Conservation (phyloP, 805 yeast species). For the Torulaspora delbrueckii region DNA sequence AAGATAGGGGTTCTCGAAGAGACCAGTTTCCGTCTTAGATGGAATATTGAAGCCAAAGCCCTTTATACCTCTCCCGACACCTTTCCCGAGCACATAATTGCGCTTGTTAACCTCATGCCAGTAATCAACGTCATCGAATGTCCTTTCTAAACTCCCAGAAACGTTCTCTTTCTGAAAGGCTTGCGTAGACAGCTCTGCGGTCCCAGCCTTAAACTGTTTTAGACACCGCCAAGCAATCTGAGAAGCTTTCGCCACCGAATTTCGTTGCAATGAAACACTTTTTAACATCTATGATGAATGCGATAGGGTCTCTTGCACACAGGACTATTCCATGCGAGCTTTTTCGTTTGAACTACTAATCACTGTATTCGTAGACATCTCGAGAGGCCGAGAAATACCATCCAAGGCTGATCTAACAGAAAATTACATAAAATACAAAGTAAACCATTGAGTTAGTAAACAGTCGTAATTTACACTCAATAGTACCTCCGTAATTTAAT, state of each 20-base stretch:
- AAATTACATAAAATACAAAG: background rate
- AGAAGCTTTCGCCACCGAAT: background rate
- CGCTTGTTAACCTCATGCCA: slow-evolving; percentile 49
- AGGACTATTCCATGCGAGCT: background rate
- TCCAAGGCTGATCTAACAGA: background rate
- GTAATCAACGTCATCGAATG: slow-evolving; percentile 58
- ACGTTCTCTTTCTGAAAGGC: background rate
- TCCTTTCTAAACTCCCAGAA: slow-evolving; percentile 17
- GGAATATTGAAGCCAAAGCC: slow-evolving; percentile 8
- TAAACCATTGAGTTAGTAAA: background rate
- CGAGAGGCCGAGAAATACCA: background rate
- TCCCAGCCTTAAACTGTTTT: slow-evolving; percentile 1
- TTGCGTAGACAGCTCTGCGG: background rate
- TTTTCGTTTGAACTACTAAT: background rate
- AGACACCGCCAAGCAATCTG: background rate
- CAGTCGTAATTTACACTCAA: too few species aligned
- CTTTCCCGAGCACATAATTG: slow-evolving; percentile 11
- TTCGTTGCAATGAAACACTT: background rate
- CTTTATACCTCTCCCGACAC: slow-evolving; percentile 5
- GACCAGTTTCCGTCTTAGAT: slow-evolving; percentile 43
- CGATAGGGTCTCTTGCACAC: background rate
- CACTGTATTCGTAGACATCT: background rate
- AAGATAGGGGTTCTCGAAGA: slow-evolving; percentile 69
- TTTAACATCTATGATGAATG: background rate
- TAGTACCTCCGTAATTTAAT: too few species aligned